phyloP scores from a whole-genome alignment of 2,329 filamentous ascomycete genomes.

The Trichoderma sp. region DNA sequence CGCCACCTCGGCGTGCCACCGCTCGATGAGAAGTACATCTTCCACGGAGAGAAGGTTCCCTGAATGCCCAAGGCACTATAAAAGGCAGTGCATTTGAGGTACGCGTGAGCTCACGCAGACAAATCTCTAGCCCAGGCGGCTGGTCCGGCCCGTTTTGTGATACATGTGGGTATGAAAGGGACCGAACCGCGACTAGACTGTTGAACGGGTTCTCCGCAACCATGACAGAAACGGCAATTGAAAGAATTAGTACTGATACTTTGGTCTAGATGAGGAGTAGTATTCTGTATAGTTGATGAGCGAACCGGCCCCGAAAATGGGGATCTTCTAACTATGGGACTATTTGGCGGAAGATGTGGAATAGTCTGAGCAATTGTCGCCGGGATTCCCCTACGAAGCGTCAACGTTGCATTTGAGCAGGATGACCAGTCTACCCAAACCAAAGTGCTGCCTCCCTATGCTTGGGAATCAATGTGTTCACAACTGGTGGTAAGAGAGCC shows the following conservation, averaged over 20 bases:
- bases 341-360: not conserved
- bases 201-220: conserved; percentile 18
- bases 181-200: conserved; percentile 22
- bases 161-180: conserved; percentile 20
- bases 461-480: no score
- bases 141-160: conserved; percentile 26
- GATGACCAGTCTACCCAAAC: not conserved
- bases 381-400: not conserved
- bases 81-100: no score
- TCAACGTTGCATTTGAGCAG: not conserved
- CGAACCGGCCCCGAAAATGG: not conserved
- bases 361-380: not conserved
- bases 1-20: no score
- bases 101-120: not conserved
- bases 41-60: no score
- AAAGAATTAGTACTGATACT: not conserved
- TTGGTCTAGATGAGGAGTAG: not conserved
- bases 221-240: conserved; percentile 26
- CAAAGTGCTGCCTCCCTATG: not conserved
- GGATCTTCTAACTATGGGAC: not conserved
- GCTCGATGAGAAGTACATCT: no score
- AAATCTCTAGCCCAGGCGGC: conserved; percentile 16
- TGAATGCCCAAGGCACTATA: no score
- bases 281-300: not conserved
- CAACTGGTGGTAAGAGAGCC: no score